phyloP scores from a whole-genome alignment of 2,329 filamentous ascomycete species.

The Venturia oleaginea region DNA sequence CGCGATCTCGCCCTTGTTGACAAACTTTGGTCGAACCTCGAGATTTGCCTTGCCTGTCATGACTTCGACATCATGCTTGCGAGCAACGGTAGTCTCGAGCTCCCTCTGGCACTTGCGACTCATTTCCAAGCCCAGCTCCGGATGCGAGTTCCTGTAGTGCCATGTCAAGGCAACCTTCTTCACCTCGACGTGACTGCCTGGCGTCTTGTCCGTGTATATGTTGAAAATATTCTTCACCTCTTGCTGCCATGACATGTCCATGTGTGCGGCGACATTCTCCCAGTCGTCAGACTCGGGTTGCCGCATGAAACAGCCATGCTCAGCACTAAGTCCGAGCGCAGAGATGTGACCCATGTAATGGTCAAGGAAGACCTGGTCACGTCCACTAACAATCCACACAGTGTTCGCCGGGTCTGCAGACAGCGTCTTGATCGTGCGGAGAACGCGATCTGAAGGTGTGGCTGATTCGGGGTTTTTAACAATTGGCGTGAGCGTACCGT shows the following conservation, averaged over 20 bases:
- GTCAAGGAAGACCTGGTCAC: conserved; percentile 83
- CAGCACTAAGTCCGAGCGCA: conserved; percentile 85
- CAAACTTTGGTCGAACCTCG: conserved; percentile 90
- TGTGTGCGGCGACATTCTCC: conserved; percentile 79
- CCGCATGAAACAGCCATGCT: conserved; percentile 93
- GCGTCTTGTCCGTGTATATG: conserved; percentile 77
- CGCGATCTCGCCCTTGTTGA: conserved; percentile 96
- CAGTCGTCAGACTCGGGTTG: conserved; percentile 67
- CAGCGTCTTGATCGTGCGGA: conserved; percentile 68
- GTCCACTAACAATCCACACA: conserved; percentile 97
- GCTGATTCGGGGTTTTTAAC: conserved; percentile 85
- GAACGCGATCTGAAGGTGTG: conserved; percentile 74
- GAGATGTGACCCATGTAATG: conserved; percentile 88
- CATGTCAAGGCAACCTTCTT: conserved; percentile 93
- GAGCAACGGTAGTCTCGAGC: conserved; percentile 63
- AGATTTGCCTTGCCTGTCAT: conserved; percentile 96
- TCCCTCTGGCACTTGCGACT: conserved; percentile 73
- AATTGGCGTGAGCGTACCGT: conserved; percentile 89
- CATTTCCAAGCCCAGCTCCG: conserved; percentile 72
- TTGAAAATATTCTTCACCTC: conserved; percentile 80
- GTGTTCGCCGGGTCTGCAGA: conserved; percentile 72
- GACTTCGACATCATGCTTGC: conserved; percentile 76
- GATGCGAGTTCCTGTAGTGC: conserved; percentile 91
- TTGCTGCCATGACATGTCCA: conserved; percentile 87
- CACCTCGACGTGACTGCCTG: conserved; percentile 81